A percentile compares a stretch with the other conserved stretches of the same genome.
Evolutionary conservation across 2,329 filamentous ascomycete genomes (phyloP).

Genomic region (Verticillium nubilum): DNA sequence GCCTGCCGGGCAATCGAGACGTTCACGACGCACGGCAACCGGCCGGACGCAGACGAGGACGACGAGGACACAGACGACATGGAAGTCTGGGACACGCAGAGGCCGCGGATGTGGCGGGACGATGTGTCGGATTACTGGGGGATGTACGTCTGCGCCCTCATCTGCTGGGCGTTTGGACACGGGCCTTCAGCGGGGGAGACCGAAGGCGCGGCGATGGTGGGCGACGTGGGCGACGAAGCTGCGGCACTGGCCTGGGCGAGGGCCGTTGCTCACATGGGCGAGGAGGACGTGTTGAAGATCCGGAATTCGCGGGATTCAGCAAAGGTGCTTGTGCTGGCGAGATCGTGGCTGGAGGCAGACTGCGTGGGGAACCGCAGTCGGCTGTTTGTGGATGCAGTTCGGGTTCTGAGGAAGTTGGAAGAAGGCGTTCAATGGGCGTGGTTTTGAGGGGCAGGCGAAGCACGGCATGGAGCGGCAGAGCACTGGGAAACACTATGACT

Average conservation of each 20-base stretch:
- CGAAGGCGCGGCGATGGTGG: conserved; percentile 6
- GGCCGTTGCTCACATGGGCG: conserved; percentile 32
- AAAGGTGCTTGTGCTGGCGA: conserved; percentile 42
- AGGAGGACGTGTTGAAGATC: conserved; percentile 31
- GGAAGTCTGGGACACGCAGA: conserved; percentile 4
- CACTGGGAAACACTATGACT: background rate
- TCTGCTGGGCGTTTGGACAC: conserved; percentile 54
- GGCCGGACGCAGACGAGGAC: conserved; percentile 4
- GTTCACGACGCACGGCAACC: conserved; percentile 21
- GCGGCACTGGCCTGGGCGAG: conserved; percentile 31
- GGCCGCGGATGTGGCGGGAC: conserved; percentile 16
- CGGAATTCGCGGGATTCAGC: conserved; percentile 34
- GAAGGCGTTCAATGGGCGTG: conserved; percentile 22
- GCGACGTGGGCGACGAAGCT: conserved; percentile 12
- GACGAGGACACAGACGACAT: conserved; percentile 3
- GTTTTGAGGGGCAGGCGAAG: conserved; percentile 3
- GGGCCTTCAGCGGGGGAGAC: conserved; percentile 8
- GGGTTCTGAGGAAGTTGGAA: conserved; percentile 46
- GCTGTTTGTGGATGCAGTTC: conserved; percentile 46
- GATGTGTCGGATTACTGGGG: conserved; percentile 49
- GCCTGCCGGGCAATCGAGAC: conserved; percentile 46
- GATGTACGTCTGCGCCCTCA: conserved; percentile 50
- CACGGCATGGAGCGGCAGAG: background rate
- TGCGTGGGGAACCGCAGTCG: conserved; percentile 42
- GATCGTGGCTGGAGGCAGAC: conserved; percentile 41